Percentiles rank a stretch among this genome's conserved stretches.
Conservation (phyloP, 441 rosid species). For the Breynia disticha region DNA sequence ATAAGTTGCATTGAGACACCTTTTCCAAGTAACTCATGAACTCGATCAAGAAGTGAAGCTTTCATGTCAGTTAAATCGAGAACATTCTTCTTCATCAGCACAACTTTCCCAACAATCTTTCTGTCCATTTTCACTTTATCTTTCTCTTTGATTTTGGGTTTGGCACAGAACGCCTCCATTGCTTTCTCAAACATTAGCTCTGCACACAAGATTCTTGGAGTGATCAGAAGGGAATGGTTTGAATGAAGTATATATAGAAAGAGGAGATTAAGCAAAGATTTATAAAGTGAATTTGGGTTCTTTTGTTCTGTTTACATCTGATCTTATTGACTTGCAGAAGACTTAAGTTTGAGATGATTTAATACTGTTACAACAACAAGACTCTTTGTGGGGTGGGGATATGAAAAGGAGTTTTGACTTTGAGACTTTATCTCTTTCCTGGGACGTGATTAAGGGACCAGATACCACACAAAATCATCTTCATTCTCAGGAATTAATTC, state of each 20-base stretch:
- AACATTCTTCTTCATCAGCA: conserved; percentile 57
- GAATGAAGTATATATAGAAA: background rate
- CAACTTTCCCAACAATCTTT: conserved; percentile 38
- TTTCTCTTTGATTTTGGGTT: conserved; percentile 4
- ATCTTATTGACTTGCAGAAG: background rate
- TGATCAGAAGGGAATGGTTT: background rate
- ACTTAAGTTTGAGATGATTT: background rate
- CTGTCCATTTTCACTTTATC: conserved; percentile 3
- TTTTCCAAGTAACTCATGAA: conserved; percentile 43
- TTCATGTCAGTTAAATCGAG: conserved; percentile 39
- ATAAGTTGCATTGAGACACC: conserved; percentile 52
- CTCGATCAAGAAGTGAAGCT: conserved; percentile 39
- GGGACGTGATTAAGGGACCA: too few relatives aligned
- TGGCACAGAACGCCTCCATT: conserved; percentile 18
- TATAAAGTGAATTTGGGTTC: background rate
- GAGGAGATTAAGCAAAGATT: background rate
- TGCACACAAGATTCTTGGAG: background rate
- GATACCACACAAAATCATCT: too few relatives aligned
- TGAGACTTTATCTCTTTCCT: too few relatives aligned
- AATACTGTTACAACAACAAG: background rate
- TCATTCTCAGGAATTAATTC: too few relatives aligned
- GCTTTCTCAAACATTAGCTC: conserved; percentile 18
- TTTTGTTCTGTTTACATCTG: background rate
- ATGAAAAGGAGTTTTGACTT: too few relatives aligned
- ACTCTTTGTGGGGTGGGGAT: too few relatives aligned